Conservation (phyloP, 1,139 yeast species). For the Nakaseomyces uthaithaninus region DNA sequence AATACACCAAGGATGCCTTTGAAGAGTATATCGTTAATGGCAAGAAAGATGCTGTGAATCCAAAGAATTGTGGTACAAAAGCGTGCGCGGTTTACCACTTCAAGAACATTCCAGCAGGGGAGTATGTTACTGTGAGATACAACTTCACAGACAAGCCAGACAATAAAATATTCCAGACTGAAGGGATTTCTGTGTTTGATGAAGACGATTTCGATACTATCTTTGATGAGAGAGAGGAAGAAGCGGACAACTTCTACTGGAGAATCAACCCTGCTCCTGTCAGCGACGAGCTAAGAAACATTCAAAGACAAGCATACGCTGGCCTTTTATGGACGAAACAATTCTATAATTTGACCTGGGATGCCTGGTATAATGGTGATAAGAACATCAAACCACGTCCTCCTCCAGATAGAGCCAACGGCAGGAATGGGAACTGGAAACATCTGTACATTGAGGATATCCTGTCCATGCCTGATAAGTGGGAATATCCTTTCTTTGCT, state of each 20-base stretch:
- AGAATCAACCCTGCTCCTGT: constrained; percentile 81
- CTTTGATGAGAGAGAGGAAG: constrained; percentile 72
- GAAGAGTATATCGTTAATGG: constrained; percentile 72
- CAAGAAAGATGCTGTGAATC: constrained; percentile 55
- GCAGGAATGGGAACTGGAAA: constrained; percentile 83
- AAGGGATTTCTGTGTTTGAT: constrained; percentile 47
- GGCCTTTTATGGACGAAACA: constrained; percentile 95
- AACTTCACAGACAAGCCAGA: constrained; percentile 43
- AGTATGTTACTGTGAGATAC: constrained; percentile 81
- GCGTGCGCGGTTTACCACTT: constrained; percentile 77
- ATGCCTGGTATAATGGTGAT: constrained; percentile 86
- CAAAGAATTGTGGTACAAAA: constrained; percentile 61
- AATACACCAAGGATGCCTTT: constrained; percentile 81
- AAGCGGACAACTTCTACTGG: constrained; percentile 94
- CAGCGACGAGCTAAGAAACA: constrained; percentile 70
- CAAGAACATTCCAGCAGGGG: constrained; percentile 78
- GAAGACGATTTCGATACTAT: constrained; percentile 69
- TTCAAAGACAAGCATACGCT: constrained; percentile 92
- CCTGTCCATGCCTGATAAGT: constrained; percentile 86
- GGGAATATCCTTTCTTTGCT: constrained; percentile 96
- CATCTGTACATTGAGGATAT: constrained; percentile 86
- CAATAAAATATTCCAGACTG: constrained; percentile 22
- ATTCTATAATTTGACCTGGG: constrained; percentile 80
- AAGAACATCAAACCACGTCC: constrained; percentile 67
- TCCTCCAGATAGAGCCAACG: constrained; percentile 70